These are phyloP conservation scores for Suillus subluteus DNA, from an alignment of 768 basidiomycete species.

Conservation along the genomic window DNA sequence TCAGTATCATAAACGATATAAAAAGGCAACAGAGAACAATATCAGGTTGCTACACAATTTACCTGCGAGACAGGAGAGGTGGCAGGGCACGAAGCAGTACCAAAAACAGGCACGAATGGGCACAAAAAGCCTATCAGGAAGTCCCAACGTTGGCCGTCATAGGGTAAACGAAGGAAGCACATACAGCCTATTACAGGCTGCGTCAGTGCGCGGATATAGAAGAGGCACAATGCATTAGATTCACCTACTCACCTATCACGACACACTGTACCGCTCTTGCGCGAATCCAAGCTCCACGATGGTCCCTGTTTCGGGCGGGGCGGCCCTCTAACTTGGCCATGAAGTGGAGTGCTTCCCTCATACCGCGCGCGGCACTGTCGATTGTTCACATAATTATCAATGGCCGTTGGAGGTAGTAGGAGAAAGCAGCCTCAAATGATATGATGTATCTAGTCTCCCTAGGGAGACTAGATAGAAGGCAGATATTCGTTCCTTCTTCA, in stretches of 20 bases:
- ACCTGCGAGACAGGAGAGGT: conserved; percentile 47
- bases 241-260: neutral
- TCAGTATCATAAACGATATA: no score
- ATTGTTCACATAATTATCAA: neutral
- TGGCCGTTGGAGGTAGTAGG: neutral
- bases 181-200: neutral
- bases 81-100: conserved; percentile 18
- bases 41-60: conserved; percentile 10
- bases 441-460: neutral
- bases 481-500: neutral
- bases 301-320: neutral
- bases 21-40: no score
- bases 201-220: neutral
- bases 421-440: neutral
- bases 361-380: neutral
- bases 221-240: neutral
- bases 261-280: neutral
- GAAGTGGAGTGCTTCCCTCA: neutral
- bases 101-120: neutral
- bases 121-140: neutral
- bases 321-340: neutral
- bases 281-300: neutral
- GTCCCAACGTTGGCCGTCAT: neutral
- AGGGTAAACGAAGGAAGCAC: neutral
- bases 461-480: neutral